Percentiles rank a stretch among this genome's conserved stretches.
These are phyloP conservation scores for Colletotrichum sp. DNA, from an alignment of 2,329 filamentous ascomycete species.

Conservation along the genomic window DNA sequence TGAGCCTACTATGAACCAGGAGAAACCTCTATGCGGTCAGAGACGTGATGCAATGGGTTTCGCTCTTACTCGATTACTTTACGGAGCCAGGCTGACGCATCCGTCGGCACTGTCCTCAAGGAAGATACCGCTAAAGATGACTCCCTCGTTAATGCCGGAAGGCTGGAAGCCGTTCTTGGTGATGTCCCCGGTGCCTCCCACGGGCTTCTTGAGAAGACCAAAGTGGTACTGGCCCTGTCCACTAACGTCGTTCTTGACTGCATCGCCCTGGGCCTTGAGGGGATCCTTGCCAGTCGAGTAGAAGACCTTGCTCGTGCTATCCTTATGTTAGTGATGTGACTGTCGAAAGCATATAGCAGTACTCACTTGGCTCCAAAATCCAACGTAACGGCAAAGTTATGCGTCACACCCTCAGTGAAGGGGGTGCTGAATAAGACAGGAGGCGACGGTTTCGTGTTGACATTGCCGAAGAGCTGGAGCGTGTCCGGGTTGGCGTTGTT, in stretches of 20 bases:
- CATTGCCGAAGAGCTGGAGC: conserved; percentile 52
- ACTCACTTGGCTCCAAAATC: conserved; percentile 62
- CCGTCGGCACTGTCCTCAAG: conserved; percentile 50
- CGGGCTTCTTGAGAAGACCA: conserved; percentile 66
- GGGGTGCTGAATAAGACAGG: conserved; percentile 54
- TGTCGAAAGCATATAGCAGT: neutral
- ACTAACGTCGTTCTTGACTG: conserved; percentile 53
- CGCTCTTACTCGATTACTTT: neutral
- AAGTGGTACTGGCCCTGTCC: conserved; percentile 68
- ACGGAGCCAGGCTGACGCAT: conserved; percentile 15
- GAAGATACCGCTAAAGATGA: conserved; percentile 59
- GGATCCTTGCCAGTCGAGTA: conserved; percentile 55
- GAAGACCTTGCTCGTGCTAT: conserved; percentile 60
- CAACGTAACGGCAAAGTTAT: conserved; percentile 66
- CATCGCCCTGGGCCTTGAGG: conserved; percentile 52
- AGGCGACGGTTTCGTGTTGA: conserved; percentile 40
- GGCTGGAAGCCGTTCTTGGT: conserved; percentile 54
- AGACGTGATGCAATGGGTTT: neutral
- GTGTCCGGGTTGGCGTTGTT: conserved; percentile 38
- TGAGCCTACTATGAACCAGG: neutral
- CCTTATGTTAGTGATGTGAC: neutral
- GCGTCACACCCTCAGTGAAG: conserved; percentile 57
- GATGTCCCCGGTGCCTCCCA: conserved; percentile 45
- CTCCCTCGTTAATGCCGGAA: conserved; percentile 53
- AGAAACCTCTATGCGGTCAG: neutral